Base-by-base conservation (phyloP, 345 rosid genomes). In the Lagerstroemia speciosa region DNA sequence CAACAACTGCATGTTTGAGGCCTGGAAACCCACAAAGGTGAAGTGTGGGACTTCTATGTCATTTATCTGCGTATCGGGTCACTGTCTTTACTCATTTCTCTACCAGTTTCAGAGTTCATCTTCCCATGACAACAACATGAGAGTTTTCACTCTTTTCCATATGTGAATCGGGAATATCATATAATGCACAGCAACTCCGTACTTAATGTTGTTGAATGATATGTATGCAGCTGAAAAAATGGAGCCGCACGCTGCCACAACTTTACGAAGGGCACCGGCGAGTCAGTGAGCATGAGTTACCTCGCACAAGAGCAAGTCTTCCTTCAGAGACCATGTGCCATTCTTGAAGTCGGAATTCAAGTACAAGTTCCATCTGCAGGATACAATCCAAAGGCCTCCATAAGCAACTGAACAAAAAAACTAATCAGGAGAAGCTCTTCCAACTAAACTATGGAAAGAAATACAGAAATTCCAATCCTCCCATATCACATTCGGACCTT, bases 291-390 rank as follows among this genome's bases (percentile, higher is more conserved):
- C 45, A 46, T n/a, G 70, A 69, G 64, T 64, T 75, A 91, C 99
- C 99, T 94, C 98, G 68, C 99, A 94, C 71, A 94, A 82, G 19
- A 94, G 91, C 82, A 88, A 70, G 78, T 94, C 99, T 85, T 94
- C 99, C 76, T 94, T 98, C 27, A 96, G 96, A 43, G 99, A 85
- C 99, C 99, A 94, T 62, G 97, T 98, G 10, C 99, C 99, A 79
- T 93, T 94, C 86, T 91, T 94, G 89, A 94, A 94, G 80, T 94
- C 99, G 63, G 98, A 88, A 78, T 88, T 94, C 69, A 94, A 78
- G 67, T 94, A 94, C 38, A 98, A 91, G 68, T 85, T 91, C 99
- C 99, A 94, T 84, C 99, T 94, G 79, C 70, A 60, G 11, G 24
- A 34, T n/a, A 67, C 29, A 9, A 5, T 66, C 43, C 40, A 2